Conservation (phyloP, 768 basidiomycete species). For the Agrocybe praecox region DNA sequence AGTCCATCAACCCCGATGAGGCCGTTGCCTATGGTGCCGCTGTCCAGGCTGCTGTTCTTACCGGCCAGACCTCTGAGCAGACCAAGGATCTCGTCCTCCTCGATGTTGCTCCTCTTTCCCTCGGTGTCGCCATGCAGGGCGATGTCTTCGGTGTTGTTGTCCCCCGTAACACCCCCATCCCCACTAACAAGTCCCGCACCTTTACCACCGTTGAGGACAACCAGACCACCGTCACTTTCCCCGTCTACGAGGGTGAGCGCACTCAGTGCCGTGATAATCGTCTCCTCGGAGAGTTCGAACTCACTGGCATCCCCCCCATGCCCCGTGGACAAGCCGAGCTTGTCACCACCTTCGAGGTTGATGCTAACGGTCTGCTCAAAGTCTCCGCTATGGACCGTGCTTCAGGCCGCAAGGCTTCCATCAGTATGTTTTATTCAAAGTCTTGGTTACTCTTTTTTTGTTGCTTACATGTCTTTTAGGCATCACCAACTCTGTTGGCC, state of each 20-base stretch:
- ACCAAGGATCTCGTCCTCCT: slow-evolving; percentile 95
- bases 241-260: slow-evolving; percentile 99
- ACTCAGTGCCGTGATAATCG: slow-evolving; percentile 99
- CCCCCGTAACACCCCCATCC: slow-evolving; percentile 99
- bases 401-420: slow-evolving; percentile 98
- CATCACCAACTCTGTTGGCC: slow-evolving; percentile 99
- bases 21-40: slow-evolving; percentile 99
- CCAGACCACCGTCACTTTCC: slow-evolving; percentile 99
- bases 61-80: slow-evolving; percentile 97
- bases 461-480: slow-evolving; percentile 41
- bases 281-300: slow-evolving; percentile 98
- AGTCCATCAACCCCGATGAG: slow-evolving; percentile 99
- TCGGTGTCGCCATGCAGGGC: slow-evolving; percentile 99
- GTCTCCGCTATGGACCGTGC: slow-evolving; percentile 98
- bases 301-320: slow-evolving; percentile 98
- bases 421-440: slow-evolving; percentile 58
- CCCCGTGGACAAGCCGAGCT: slow-evolving; percentile 99
- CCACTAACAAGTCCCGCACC: slow-evolving; percentile 97
- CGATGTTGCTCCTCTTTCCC: slow-evolving; percentile 90
- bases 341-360: slow-evolving; percentile 98
- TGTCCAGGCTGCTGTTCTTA: slow-evolving; percentile 96
- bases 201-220: slow-evolving; percentile 99
- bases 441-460: background rate
- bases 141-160: slow-evolving; percentile 99
- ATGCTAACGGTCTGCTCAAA: slow-evolving; percentile 99